phyloP scores from a whole-genome alignment of 495 filamentous ascomycete species.

The Aspergillus carlsbadensis region DNA sequence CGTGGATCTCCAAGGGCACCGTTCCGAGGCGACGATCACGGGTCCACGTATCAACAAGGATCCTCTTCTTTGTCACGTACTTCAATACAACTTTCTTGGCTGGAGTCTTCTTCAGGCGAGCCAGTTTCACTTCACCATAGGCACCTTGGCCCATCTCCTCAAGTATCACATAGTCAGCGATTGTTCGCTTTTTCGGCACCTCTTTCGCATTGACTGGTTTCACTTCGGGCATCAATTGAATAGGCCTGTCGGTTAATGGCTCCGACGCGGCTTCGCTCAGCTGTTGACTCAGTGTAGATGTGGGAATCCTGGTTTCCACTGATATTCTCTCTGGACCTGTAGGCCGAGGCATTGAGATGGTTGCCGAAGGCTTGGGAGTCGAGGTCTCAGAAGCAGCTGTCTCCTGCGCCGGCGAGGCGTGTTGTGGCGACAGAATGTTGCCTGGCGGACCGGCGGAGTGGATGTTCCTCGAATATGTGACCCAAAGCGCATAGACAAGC shows the following conservation, averaged over 20 bases:
- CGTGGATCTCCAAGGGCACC: slow-evolving; percentile 95
- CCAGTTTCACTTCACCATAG: slow-evolving; percentile 96
- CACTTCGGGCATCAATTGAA: slow-evolving; percentile 41
- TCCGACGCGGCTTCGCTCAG: slow-evolving; percentile 67
- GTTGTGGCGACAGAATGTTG: slow-evolving; percentile 41
- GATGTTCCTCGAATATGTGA: slow-evolving; percentile 91
- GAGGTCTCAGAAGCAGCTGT: slow-evolving; percentile 19
- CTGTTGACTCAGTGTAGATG: slow-evolving; percentile 70
- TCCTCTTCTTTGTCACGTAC: slow-evolving; percentile 95
- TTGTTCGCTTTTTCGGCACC: slow-evolving; percentile 65
- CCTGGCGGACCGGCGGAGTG: slow-evolving; percentile 67
- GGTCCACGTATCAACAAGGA: slow-evolving; percentile 98
- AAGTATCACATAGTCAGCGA: slow-evolving; percentile 86
- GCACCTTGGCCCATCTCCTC: slow-evolving; percentile 99
- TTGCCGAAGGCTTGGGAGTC: slow-evolving; percentile 4
- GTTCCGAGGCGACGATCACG: slow-evolving; percentile 93
- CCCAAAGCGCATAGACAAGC: slow-evolving; percentile 92
- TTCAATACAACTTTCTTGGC: slow-evolving; percentile 89
- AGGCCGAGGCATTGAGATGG: slow-evolving; percentile 11
- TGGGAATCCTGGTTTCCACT: slow-evolving; percentile 49
- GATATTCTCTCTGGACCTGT: slow-evolving; percentile 18
- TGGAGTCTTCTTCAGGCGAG: slow-evolving; percentile 76
- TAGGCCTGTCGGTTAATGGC: slow-evolving; percentile 48
- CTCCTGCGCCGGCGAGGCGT: slow-evolving; percentile 18
- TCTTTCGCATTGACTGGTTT: slow-evolving; percentile 34